Evolutionary conservation across 495 filamentous ascomycete genomes (phyloP).

Genomic region (Paragyromitra xinjiangensis): DNA sequence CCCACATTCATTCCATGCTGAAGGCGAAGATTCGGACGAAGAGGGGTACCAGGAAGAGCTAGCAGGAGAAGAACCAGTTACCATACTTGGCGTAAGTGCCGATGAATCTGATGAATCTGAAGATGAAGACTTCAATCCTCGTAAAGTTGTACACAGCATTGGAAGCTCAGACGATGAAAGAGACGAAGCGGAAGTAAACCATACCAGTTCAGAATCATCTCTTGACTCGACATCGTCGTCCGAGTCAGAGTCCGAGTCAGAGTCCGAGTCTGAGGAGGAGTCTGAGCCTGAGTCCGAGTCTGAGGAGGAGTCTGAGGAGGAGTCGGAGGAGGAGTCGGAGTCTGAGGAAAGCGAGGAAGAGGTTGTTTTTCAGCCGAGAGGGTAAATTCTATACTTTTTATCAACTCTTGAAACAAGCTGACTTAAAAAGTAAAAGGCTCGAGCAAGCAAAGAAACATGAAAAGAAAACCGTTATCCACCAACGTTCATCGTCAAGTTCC

Average conservation of each 20-base stretch:
- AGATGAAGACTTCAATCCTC: conserved; percentile 24
- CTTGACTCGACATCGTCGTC: neutral
- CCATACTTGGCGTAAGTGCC: conserved; percentile 10
- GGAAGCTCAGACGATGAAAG: conserved; percentile 17
- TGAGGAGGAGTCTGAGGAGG: neutral
- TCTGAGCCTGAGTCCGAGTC: neutral
- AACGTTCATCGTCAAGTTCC: conserved; percentile 7
- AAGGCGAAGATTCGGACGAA: conserved; percentile 56
- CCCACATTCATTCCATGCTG: conserved; percentile 13
- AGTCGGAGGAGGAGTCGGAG: neutral
- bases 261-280: neutral
- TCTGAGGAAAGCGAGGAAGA: neutral
- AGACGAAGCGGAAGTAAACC: conserved; percentile 7
- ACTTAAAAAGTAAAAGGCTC: conserved; percentile 2
- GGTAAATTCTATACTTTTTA: conserved; percentile 11
- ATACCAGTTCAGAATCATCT: conserved; percentile 19
- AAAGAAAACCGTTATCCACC: neutral
- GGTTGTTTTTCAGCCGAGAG: conserved; percentile 9
- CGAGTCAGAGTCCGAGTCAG: conserved; percentile 5
- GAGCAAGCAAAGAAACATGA: neutral
- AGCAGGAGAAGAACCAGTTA: neutral
- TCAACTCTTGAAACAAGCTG: neutral
- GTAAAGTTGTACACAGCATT: neutral
- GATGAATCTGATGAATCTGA: conserved; percentile 21
- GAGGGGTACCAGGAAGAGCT: conserved; percentile 28